Evolutionary conservation across 2,329 filamentous ascomycete genomes (phyloP).

Genomic region (Arthrobotrys sinensis): DNA sequence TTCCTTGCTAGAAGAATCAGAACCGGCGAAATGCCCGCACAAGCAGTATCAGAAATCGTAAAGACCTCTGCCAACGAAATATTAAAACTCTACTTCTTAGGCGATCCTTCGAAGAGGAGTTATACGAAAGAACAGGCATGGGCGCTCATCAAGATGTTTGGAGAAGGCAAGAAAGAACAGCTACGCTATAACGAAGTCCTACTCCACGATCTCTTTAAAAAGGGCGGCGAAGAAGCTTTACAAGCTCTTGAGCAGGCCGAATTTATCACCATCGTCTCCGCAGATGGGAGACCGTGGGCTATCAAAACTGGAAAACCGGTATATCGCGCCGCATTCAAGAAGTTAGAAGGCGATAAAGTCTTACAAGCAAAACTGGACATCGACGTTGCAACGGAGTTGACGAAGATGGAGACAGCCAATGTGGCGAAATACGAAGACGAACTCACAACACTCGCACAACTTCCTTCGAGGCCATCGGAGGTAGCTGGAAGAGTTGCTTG

Average conservation of each 20-base stretch:
- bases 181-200: slow-evolving; percentile 90
- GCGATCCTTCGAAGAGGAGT: slow-evolving; percentile 72
- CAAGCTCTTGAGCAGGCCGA: slow-evolving; percentile 87
- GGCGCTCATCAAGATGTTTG: slow-evolving; percentile 85
- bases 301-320: slow-evolving; percentile 89
- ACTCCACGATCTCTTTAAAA: slow-evolving; percentile 81
- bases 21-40: slow-evolving; percentile 83
- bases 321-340: slow-evolving; percentile 84
- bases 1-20: slow-evolving; percentile 92
- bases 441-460: slow-evolving; percentile 69
- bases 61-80: slow-evolving; percentile 91
- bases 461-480: slow-evolving; percentile 69
- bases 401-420: slow-evolving; percentile 69
- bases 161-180: slow-evolving; percentile 71
- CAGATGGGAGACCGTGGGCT: slow-evolving; percentile 81
- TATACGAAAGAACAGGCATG: slow-evolving; percentile 93
- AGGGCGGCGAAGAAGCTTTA: slow-evolving; percentile 80
- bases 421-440: slow-evolving; percentile 72
- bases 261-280: slow-evolving; percentile 81
- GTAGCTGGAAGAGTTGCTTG: slow-evolving; percentile 69
- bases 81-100: slow-evolving; percentile 90
- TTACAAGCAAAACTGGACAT: slow-evolving; percentile 66
- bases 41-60: slow-evolving; percentile 89
- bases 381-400: slow-evolving; percentile 68
- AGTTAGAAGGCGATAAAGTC: slow-evolving; percentile 65